Base-by-base conservation (phyloP, 805 yeast species). In the Candida argentea region DNA sequence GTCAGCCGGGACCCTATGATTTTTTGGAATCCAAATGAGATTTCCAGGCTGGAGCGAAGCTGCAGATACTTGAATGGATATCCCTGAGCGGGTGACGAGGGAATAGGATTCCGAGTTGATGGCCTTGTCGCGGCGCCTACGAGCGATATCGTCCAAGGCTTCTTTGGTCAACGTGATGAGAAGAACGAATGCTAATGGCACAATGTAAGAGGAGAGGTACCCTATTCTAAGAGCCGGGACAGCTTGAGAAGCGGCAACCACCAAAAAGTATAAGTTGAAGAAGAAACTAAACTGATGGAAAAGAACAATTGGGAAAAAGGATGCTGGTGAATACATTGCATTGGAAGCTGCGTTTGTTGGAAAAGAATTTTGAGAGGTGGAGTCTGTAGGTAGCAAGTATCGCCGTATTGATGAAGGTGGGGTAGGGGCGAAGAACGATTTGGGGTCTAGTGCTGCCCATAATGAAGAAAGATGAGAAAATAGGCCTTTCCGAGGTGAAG, bases 221-320 rank as follows among this genome's bases (percentile, higher is more conserved):
- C 99, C 99, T 20, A 91, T 91, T 40, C 96, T 66, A 29, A 91
- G 65, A 5, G 76, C 83, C 2, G 97, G 96, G 14, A 91, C 67
- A 2, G 79, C 78, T 55, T 91, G 98, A 4, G 96, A 86, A 35
- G 93, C 66, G 10, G 98, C 97, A 39, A 93, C 98, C 13, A 93
- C 46, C 28, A 93, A 58, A 49, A 91, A 91, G 54, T 91, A 91
- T 26, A 91, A 60, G 55, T 91, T 91, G 67, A 86, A 91, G 56
- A 91, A 91, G 52, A 91, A 89, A 59, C 87, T 86, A 73, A 91
- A 91, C 62, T 91, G 99, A 50, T 89, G 95, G 52, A 82, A 93
- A 17, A 91, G 66, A 30, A 91, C 75, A 24, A 84, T 66, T 3
- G 99, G 99, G 6, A 91, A 56, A 45, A 91, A 91, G 2, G 94